Evolutionary conservation across 2,329 filamentous ascomycete genomes (phyloP), one percentile per base, ranked within the genome.

Genomic region (Leptographium procerum): DNA sequence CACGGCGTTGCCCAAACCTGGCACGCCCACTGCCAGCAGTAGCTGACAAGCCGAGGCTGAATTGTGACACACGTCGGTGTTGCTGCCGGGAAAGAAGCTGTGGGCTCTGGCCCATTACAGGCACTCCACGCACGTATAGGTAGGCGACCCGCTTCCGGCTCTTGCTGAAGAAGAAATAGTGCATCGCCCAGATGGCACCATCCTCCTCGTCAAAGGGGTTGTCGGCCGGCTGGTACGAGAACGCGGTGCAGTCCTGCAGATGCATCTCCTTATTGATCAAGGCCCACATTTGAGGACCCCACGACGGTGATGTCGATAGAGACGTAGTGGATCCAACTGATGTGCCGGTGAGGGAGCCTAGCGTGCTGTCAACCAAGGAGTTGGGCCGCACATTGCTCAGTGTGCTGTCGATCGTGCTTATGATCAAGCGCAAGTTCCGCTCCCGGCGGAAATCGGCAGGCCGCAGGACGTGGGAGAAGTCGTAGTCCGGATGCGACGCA

Each of bases 111-210:
- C 77, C 88, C 67, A 88, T 85, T 65, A 87, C 86, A 60, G 83
- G 92, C 52, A 96, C 83, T n/a, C 89, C 91, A 61, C 92, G 87
- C 52, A 96, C 82, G 68, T 96, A 95, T 52, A 99, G 76, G 70
- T 99, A 99, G 61, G 90, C 91, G 22, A 99, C 92, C 48, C 94
- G 85, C 76, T 97, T 97, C 68, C 87, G 81, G 29, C 85, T 78
- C 67, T 92, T 92, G 77, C 95, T 96, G 80, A 96, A 97, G 72
- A 97, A 95, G 76, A 99, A 96, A 72, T 95, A 96, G 71, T 97
- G 91, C 62, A 91, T 80, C 55, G 89, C 91, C 92, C 92, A 99
- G 62, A 99, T 91, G 11, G 91, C 87, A 61, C 89, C 89, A 68
- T 96, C 91, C 61, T 95, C 91, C 62, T 91, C 91, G 65, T 91